Conservation (phyloP, 176 grass and related monocot genomes). For the Metroxylon sagu region DNA sequence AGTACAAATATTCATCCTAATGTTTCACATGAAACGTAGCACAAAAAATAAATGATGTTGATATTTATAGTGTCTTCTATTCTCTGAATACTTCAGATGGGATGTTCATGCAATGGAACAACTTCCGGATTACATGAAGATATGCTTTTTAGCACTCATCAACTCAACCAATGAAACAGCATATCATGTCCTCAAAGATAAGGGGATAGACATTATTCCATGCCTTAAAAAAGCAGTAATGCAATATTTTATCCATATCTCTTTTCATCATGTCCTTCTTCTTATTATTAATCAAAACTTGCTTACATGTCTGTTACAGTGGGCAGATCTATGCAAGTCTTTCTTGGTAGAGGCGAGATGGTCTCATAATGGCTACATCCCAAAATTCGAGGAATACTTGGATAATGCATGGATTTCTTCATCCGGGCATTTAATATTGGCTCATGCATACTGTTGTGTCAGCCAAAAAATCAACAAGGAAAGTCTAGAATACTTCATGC, state of each 20-base stretch:
- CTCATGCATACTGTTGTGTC: conserved; percentile 19
- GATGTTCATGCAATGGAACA: neutral
- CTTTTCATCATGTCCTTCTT: neutral
- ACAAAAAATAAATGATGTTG: no score
- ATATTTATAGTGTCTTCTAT: no score
- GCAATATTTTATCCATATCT: neutral
- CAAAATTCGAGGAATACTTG: conserved; percentile 36
- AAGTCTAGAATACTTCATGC: neutral
- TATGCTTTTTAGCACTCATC: conserved; percentile 15
- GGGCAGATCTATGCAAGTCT: conserved; percentile 30
- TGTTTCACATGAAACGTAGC: no score
- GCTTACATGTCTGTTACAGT: conserved; percentile 3
- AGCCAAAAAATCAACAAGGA: neutral
- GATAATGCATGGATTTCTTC: conserved; percentile 38
- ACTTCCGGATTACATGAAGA: conserved; percentile 45
- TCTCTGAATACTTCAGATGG: conserved; percentile 6
- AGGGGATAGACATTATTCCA: conserved; percentile 20
- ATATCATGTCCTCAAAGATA: conserved; percentile 15
- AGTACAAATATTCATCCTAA: no score
- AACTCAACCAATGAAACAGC: conserved; percentile 16
- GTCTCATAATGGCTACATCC: conserved; percentile 13
- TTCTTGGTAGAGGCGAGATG: conserved; percentile 40
- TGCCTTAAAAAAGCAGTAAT: conserved; percentile 32
- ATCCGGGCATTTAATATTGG: conserved; percentile 23
- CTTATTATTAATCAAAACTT: neutral